Evolutionary conservation across 148 eudicot species (phyloP), one percentile per base, ranked within the genome.

Genomic region (Polygonum maritimum): DNA sequence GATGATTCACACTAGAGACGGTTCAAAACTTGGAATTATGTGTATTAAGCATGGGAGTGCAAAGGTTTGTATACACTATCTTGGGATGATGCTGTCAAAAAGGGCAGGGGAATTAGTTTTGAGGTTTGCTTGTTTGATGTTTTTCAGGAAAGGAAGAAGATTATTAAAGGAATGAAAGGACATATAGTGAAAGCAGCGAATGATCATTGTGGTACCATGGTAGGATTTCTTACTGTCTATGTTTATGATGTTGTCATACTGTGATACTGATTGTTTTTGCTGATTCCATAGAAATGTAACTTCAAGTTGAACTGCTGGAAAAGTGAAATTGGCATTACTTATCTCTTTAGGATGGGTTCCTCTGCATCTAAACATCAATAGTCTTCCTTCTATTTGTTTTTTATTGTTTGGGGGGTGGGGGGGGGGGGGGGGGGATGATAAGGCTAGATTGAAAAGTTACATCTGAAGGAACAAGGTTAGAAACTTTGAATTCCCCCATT

Each of bases 1-100:
- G 57, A 87, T 96, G 89, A 86, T 96, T 65, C 88, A 89, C 81
- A 92, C 92, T 19, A 89, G 79, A 75, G 99, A 96, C 48, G 99
- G 98, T 40, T 92, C 95, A 73, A 89, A 85, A 77, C 80, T 91
- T 77, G 99, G 87, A 70, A 86, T 89, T 76, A 89, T 92, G 39
- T 92, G 97, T 74, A 79, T 96, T 79, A 96, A 89, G 80, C 93
- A 96, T 84, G 91, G 98, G 26, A 88, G 87, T 77, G 97, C 99
- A 11, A 93, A 96, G 99, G 99, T 96, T 75, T 77, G 83, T 70
- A 6, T 38, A 1, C 75, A 70, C 54, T n/a, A 19, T 44, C 54
- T 72, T 67, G 71, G 44, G 18, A 4, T 36, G 41, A 3, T 38
- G 71, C 21, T 67, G 71, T 67, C 19, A 67, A 67, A 36, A 14